A percentile compares a stretch with the other conserved stretches of the same genome.
Conservation (phyloP, 1,139 yeast genomes). For the Scheffersomyces quercinus region DNA sequence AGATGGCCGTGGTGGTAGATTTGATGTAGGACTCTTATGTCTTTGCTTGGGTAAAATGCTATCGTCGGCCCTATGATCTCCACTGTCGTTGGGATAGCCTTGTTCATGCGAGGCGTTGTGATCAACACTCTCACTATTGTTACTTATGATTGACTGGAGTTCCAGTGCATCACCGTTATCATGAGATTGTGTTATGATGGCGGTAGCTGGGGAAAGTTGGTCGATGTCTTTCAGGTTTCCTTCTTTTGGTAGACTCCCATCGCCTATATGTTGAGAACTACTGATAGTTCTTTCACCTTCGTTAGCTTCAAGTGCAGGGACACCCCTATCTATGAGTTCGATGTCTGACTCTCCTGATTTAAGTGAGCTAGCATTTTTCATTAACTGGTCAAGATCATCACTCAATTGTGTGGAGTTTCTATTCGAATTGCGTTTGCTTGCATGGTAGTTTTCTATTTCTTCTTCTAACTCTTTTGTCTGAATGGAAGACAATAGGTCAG, state of each 20-base stretch:
- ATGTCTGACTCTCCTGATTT: slow-evolving; percentile 1
- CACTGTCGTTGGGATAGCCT: no score
- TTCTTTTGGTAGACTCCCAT: neutral
- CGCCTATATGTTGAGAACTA: neutral
- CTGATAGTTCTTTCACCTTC: no score
- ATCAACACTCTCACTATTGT: no score
- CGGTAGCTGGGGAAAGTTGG: slow-evolving; percentile 1
- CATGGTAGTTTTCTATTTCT: slow-evolving; percentile 14
- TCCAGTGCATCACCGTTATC: no score
- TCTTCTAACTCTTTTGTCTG: slow-evolving; percentile 9
- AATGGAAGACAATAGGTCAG: slow-evolving; percentile 16
- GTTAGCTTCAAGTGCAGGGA: neutral
- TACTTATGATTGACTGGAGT: no score
- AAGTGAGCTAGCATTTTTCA: slow-evolving; percentile 38
- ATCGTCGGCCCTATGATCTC: no score
- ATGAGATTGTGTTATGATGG: no score
- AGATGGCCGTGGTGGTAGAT: slow-evolving; percentile 42
- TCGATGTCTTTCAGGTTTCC: neutral
- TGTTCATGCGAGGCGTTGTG: no score
- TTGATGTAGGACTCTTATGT: slow-evolving; percentile 6
- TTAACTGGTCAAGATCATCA: slow-evolving; percentile 43
- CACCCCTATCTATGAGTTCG: no score
- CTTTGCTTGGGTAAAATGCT: neutral
- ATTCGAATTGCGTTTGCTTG: no score
- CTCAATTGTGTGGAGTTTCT: slow-evolving; percentile 14